phyloP scores from a whole-genome alignment of 2,329 filamentous ascomycete genomes.

The Delphinella strobiligena region DNA sequence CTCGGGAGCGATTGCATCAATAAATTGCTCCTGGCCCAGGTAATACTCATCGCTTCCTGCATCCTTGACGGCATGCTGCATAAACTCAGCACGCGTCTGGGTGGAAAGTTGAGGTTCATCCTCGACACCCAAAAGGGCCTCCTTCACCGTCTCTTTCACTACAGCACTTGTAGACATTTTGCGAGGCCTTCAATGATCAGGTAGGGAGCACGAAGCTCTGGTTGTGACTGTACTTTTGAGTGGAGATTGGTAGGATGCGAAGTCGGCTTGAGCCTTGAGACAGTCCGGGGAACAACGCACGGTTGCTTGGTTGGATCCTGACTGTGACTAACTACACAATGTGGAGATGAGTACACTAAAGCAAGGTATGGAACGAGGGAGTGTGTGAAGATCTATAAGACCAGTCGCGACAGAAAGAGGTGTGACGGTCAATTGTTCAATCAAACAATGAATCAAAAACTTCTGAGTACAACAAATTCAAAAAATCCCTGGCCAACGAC shows the following conservation, averaged over 20 bases:
- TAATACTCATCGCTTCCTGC: constrained; percentile 62
- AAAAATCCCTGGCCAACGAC: no score
- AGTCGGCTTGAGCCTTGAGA: background rate
- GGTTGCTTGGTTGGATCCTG: background rate
- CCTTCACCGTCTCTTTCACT: constrained; percentile 58
- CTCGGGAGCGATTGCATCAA: constrained; percentile 76
- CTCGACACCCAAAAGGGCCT: constrained; percentile 52
- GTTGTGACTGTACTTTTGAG: background rate
- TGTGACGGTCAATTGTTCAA: no score
- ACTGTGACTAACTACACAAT: background rate
- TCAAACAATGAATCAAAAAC: no score
- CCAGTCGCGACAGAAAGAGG: no score
- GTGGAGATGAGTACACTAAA: no score
- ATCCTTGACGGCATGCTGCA: constrained; percentile 64
- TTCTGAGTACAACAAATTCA: no score
- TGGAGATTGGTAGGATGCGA: background rate
- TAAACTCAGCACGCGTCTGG: constrained; percentile 65
- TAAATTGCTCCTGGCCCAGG: constrained; percentile 78
- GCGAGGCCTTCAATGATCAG: background rate
- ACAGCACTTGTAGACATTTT: constrained; percentile 22
- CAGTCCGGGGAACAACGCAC: background rate
- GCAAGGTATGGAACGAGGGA: no score
- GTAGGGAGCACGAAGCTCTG: no score
- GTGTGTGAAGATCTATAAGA: no score
- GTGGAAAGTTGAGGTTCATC: constrained; percentile 51